These are phyloP conservation scores for Paramecium sonneborni DNA, from an alignment of 73 alveolate genomes.

Conservation along the genomic window DNA sequence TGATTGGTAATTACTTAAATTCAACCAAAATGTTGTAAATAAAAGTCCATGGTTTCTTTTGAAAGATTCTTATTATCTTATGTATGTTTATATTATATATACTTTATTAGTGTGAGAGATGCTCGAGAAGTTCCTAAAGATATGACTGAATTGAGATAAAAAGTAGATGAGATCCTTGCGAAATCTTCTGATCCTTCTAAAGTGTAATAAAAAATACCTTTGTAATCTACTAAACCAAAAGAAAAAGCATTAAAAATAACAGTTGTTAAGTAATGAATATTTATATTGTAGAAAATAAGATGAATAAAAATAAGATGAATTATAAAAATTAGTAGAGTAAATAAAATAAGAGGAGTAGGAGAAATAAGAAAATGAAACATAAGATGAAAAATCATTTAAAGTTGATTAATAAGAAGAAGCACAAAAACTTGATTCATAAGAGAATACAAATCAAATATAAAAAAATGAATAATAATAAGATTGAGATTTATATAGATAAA, in stretches of 20 bases:
- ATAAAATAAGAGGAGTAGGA: background rate
- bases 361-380: background rate
- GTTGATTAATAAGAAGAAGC: background rate
- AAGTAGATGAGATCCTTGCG: constrained; percentile 13
- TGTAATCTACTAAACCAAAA: background rate
- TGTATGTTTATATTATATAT: background rate
- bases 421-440: background rate
- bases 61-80: background rate
- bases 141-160: background rate
- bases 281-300: background rate
- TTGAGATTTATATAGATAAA: background rate
- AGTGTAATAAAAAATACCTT: background rate
- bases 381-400: background rate
- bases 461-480: background rate
- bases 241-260: constrained; percentile 45
- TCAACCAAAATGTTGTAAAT: background rate
- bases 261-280: background rate
- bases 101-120: background rate
- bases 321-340: background rate
- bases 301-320: background rate
- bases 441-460: background rate
- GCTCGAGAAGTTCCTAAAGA: constrained; percentile 44
- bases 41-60: constrained; percentile 15
- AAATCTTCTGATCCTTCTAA: constrained; percentile 13
- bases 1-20: constrained; percentile 30